Evolutionary conservation across 2,329 filamentous ascomycete genomes (phyloP).

Genomic region (Pseudovirgaria hyperparasitica): DNA sequence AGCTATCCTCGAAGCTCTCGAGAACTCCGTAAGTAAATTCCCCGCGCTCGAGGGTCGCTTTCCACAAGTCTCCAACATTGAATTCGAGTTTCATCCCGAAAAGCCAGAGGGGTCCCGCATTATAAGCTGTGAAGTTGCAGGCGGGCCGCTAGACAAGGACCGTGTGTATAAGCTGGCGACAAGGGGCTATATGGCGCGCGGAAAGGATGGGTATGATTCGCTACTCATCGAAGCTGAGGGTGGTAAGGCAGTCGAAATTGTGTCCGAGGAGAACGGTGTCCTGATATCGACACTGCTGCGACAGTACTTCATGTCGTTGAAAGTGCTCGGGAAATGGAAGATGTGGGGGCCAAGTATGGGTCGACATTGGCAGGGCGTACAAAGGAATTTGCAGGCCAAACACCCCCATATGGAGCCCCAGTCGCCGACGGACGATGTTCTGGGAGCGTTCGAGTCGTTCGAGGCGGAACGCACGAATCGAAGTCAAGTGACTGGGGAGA

Average conservation of each 20-base stretch:
- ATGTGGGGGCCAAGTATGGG: constrained; percentile 51
- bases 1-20: constrained; percentile 65
- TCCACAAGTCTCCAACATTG: constrained; percentile 75
- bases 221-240: constrained; percentile 67
- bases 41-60: constrained; percentile 78
- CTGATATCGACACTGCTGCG: constrained; percentile 76
- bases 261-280: constrained; percentile 77
- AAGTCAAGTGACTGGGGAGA: not conserved
- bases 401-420: constrained; percentile 34
- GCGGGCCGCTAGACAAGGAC: constrained; percentile 46
- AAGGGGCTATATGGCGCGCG: constrained; percentile 76
- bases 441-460: constrained; percentile 6
- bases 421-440: constrained; percentile 12
- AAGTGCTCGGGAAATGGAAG: constrained; percentile 69
- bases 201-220: constrained; percentile 68
- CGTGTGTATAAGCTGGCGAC: constrained; percentile 63
- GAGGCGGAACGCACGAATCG: constrained; percentile 6
- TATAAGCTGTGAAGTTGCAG: constrained; percentile 47
- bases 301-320: constrained; percentile 82
- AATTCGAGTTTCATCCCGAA: constrained; percentile 57
- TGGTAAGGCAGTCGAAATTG: constrained; percentile 62
- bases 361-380: constrained; percentile 54
- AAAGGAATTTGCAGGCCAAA: constrained; percentile 43
- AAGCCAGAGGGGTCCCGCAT: constrained; percentile 50
- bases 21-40: constrained; percentile 70